Evolutionary conservation across 805 yeast genomes (phyloP), one percentile per base, ranked within the genome.

Genomic region (Komagataella mondaviorum): DNA sequence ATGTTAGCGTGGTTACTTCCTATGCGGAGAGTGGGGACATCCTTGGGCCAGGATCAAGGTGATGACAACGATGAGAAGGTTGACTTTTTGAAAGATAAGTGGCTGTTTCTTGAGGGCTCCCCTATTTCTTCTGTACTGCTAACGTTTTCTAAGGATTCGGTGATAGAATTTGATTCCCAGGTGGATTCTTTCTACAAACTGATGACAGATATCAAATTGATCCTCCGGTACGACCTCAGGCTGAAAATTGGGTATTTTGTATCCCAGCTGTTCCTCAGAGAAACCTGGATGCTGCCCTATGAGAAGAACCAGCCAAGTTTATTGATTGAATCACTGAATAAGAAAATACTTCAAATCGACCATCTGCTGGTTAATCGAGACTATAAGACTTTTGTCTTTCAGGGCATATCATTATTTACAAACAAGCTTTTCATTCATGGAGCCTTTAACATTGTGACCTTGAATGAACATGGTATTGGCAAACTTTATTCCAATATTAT

Each of bases 401-500:
- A 63, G 20, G 88, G 86, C 0, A 63, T 82, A 44, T 70, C 83
- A 0, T 59, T 63, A 47, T 69, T 78, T 58, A 66, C 83, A 53
- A 80, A 80, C 59, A 65, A 67, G 51, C 61, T 79, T 24, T 64
- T 81, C 48, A 74, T 85, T 4, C 63, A 63, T 36, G 83, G 80
- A 18, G 75, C 85, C 4, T 67, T 68, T 23, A 64, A 74, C 51
- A 69, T 85, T 6, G 63, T 63, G 18, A 71, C 69, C 48, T 68
- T 83, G 57, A 83, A 81, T 61, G 65, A 66, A 17, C 72, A 75
- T 54, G 90, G 91, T 39, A 70, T 83, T 51, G 74, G 76, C 56
- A 75, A 77, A 56, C 67, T 85, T 54, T 66, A 78, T 53, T 69
- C 79, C 56, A 84, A 84, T 60, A 77, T 85, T 18, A 70, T 79